Base-by-base conservation (phyloP, 768 basidiomycete species). In the Tylopilus intermedius region DNA sequence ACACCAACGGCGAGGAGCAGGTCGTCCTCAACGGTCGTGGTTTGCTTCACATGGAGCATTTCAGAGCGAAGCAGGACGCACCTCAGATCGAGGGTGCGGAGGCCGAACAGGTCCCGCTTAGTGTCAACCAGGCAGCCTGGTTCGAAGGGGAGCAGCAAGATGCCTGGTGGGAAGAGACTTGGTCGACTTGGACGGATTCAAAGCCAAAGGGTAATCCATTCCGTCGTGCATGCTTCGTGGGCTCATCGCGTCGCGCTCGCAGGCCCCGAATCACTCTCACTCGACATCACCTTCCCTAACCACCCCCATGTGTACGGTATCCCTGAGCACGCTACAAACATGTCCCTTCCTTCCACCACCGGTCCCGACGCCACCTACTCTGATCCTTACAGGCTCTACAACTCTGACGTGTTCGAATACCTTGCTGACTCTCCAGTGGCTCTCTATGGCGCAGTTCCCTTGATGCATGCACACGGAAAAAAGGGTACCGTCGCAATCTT, bases 21-120 rank as follows among this genome's bases (percentile, higher is more conserved):
- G 77, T 99, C 45, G 84, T 93, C 8, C 70, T 99, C 33, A 99
- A 99, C 62, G 92, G 90, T 2, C 79, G 83, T 38, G 90, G 90
- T 2, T 76, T 99, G 29, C 75, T 99, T 57, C 94, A 98, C 60
- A 94, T 99, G 95, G 96, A 99, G 65, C 96, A 98, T 70, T 97
- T 94, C 77, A 88, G 90, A 61, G 76, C 76, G 21, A 84, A 86
- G 63, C 69, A 71, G 49, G 63, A 55, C 1, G 76, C 75, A 26
- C 72, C 72, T 21, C 74, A 69, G 56, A 67, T 63, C 15, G 57
- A 62, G 13, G 73, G 72, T 40, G 68, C 72, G 18, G 73, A 75
- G 45, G 67, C 70, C 14, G 72, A 75, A 57, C 84, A 88, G 63
- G 72, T 68, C 3, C 80, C 82, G 2, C 59, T 89, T 29, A 71